phyloP scores from a whole-genome alignment of 257 asterid genomes.

The Jacaranda copaia region DNA sequence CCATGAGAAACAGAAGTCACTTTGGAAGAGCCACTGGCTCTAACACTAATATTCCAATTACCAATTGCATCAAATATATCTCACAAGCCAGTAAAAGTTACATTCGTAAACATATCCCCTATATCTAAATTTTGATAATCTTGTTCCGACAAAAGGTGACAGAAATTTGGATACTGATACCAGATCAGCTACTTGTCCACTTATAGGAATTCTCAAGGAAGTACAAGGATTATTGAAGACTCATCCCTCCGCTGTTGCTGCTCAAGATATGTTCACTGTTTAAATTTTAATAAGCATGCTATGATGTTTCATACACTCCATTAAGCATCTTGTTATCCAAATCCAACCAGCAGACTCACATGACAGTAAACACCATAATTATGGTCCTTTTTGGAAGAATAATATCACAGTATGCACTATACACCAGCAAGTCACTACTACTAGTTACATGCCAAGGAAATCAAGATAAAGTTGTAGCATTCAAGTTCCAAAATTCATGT shows the following conservation, averaged over 20 bases:
- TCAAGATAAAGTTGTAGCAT: not conserved
- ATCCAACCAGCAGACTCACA: conserved; percentile 3
- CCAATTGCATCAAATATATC: not conserved
- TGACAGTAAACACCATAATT: not conserved
- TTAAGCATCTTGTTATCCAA: conserved; percentile 6
- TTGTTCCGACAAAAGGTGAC: not conserved
- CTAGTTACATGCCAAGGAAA: not conserved
- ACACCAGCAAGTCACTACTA: not conserved
- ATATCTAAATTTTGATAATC: not conserved
- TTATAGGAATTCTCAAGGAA: not conserved
- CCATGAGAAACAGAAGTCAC: not conserved
- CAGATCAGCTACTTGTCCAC: not conserved
- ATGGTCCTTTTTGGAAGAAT: not conserved
- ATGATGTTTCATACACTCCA: not conserved
- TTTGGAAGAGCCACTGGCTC: not conserved
- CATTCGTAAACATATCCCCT: not conserved
- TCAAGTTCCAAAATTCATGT: conserved; percentile 7
- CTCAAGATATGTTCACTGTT: not conserved
- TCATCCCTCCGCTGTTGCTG: not conserved
- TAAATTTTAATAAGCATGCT: not conserved
- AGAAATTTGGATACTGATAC: not conserved
- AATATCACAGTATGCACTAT: not conserved
- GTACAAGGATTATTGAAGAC: not conserved
- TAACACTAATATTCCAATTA: not conserved
- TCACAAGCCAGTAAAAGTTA: not conserved